Conservation (phyloP, 225 moss, liverwort and hornwort species). For the Sphagnum contortum region DNA sequence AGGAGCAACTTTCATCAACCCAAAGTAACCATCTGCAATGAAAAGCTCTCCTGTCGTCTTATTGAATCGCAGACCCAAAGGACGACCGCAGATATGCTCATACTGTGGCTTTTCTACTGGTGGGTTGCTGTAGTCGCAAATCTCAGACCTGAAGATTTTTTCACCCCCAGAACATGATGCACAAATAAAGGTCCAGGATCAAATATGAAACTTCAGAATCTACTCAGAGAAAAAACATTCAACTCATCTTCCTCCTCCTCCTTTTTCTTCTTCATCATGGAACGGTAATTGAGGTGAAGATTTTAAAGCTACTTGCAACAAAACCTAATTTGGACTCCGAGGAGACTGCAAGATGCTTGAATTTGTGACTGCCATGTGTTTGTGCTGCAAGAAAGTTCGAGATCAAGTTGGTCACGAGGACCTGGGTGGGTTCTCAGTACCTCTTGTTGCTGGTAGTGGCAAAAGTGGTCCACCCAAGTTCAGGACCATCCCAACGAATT, state of each 20-base stretch:
- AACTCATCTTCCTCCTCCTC: no score
- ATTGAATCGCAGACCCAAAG: slow-evolving; percentile 67
- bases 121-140: slow-evolving; percentile 44
- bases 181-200: not conserved
- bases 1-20: slow-evolving; percentile 62
- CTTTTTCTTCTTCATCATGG: not conserved
- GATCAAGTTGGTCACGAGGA: no score
- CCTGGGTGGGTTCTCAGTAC: slow-evolving; percentile 5
- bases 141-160: slow-evolving; percentile 24
- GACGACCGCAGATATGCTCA: slow-evolving; percentile 75
- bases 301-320: not conserved
- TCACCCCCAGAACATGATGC: not conserved
- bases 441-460: slow-evolving; percentile 56
- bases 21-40: slow-evolving; percentile 70
- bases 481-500: slow-evolving; percentile 68
- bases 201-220: no score
- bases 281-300: not conserved
- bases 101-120: slow-evolving; percentile 22
- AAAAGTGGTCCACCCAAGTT: slow-evolving; percentile 77
- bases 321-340: no score
- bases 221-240: no score
- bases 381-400: no score
- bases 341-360: no score
- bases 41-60: slow-evolving; percentile 57
- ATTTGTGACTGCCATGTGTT: no score